These are phyloP conservation scores for Xylariaceae sp. DNA, from an alignment of 2,329 filamentous ascomycete species.

Conservation along the genomic window DNA sequence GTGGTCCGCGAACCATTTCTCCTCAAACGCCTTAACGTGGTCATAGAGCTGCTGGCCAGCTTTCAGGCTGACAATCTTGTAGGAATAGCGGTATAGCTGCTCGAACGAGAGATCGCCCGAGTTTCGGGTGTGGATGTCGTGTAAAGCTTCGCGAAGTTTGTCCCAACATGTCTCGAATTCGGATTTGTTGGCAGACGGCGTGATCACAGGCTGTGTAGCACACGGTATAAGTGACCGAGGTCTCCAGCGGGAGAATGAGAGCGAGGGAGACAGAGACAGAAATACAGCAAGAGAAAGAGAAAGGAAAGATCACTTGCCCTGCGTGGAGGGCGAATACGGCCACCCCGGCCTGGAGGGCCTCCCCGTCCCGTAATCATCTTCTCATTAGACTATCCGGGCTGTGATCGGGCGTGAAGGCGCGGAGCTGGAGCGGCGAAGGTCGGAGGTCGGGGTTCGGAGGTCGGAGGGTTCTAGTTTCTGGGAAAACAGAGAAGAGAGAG, in stretches of 20 bases:
- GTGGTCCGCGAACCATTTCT: slow-evolving; percentile 69
- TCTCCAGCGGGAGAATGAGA: neutral
- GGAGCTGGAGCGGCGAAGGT: neutral
- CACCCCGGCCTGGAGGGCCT: slow-evolving; percentile 29
- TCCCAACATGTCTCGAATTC: slow-evolving; percentile 87
- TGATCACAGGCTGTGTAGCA: slow-evolving; percentile 14
- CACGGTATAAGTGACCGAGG: slow-evolving; percentile 10
- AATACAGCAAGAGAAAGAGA: neutral
- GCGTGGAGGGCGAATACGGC: slow-evolving; percentile 34
- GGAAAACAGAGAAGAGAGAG: too few species aligned
- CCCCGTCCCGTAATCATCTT: slow-evolving; percentile 35
- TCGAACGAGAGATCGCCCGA: slow-evolving; percentile 90
- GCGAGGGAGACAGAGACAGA: too few species aligned
- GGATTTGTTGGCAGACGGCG: slow-evolving; percentile 49
- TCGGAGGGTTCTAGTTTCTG: too few species aligned
- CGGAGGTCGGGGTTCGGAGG: neutral
- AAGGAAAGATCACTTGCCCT: slow-evolving; percentile 26
- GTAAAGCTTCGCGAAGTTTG: slow-evolving; percentile 69
- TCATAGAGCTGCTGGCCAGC: slow-evolving; percentile 79
- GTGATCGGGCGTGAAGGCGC: neutral
- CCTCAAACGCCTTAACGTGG: slow-evolving; percentile 74
- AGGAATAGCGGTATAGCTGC: slow-evolving; percentile 87
- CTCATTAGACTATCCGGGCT: neutral
- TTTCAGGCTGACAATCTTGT: slow-evolving; percentile 88
- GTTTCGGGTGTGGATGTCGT: slow-evolving; percentile 88